These are phyloP conservation scores for Porogramme epimiltina DNA, from an alignment of 1,284 basidiomycete species.

Conservation along the genomic window DNA sequence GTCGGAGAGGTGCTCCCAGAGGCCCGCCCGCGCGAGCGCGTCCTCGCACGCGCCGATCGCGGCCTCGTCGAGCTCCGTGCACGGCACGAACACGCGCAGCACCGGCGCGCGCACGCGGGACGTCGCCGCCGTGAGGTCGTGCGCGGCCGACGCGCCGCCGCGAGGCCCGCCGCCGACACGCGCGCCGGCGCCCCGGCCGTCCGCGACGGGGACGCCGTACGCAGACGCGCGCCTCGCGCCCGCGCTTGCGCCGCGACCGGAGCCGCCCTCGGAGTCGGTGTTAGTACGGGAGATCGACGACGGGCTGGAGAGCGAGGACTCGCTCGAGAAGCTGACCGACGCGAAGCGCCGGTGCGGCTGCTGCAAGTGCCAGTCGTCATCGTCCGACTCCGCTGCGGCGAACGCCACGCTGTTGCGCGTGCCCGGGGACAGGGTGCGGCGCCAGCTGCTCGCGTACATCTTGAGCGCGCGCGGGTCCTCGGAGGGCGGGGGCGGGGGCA, in stretches of 20 bases:
- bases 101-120: constrained; percentile 69
- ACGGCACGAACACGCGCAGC: constrained; percentile 74
- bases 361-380: constrained; percentile 31
- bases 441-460: constrained; percentile 56
- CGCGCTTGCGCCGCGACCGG: constrained; percentile 24
- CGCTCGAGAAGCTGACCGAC: constrained; percentile 45
- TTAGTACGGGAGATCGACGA: constrained; percentile 41
- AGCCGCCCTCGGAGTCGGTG: constrained; percentile 20
- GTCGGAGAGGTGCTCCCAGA: constrained; percentile 71
- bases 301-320: constrained; percentile 36
- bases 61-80: constrained; percentile 50
- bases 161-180: constrained; percentile 3
- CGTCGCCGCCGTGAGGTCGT: constrained; percentile 62
- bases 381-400: constrained; percentile 33
- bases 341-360: constrained; percentile 40
- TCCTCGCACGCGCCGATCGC: constrained; percentile 60
- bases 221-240: not conserved
- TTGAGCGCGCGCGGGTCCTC: constrained; percentile 53
- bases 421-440: constrained; percentile 30
- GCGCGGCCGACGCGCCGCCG: constrained; percentile 39
- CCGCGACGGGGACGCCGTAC: constrained; percentile 7
- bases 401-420: constrained; percentile 7
- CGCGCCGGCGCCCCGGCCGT: constrained; percentile 2
- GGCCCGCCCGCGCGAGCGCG: constrained; percentile 59
- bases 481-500: constrained; percentile 48